Base-by-base conservation (phyloP, 352 stramenopile genomes). In the Globisporangium heterothallicum region DNA sequence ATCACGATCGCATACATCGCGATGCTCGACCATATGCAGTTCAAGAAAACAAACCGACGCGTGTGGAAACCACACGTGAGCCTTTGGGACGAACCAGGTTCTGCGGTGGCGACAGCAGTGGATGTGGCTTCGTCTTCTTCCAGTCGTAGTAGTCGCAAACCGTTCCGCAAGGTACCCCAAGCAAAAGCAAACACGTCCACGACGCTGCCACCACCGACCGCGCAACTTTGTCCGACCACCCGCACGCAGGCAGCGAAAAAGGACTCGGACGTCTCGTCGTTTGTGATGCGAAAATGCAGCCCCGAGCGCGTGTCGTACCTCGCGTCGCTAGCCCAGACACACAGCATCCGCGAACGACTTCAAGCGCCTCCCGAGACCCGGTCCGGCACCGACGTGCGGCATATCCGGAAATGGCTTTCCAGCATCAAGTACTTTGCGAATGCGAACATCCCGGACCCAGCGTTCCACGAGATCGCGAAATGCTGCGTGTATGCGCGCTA, bases 401-500 rank as follows among this genome's bases (percentile, higher is more conserved):
- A 80, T 47, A 72, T 90, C 41, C 84, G 78, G 32, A 78, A 78
- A 35, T 90, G 79, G 79, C 61, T 90, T 19, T 38, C 49, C 6
- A 74, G 72, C 44, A 58, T 88, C 56, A 83, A 77, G 49, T 90
- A 85, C 45, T 90, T 90, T 49, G 61, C 69, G 42, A 77, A 77
- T 34, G 72, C 72, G 4, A 63, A 54, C 13, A 56, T 90, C 8
- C 79, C 79, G 0, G 75, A 87, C 41, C 18, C 59, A 0, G 64
- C 71, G 0, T 66, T 84, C 29, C 62, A 81, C 27, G 79, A 87
- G 14, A 64, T 88, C 22, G 77, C 79, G 9, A 64, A 67, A 8
- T 68, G 63, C 2, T 75, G 67, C 30, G 59, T 57, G 1, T 87
- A 80, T 49, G 58, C 70, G 29, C 56, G 60, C 1, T 70, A 79